Evolutionary conservation across 495 filamentous ascomycete genomes (phyloP), one percentile per base, ranked within the genome.

Genomic region (Neurospora hispaniola): DNA sequence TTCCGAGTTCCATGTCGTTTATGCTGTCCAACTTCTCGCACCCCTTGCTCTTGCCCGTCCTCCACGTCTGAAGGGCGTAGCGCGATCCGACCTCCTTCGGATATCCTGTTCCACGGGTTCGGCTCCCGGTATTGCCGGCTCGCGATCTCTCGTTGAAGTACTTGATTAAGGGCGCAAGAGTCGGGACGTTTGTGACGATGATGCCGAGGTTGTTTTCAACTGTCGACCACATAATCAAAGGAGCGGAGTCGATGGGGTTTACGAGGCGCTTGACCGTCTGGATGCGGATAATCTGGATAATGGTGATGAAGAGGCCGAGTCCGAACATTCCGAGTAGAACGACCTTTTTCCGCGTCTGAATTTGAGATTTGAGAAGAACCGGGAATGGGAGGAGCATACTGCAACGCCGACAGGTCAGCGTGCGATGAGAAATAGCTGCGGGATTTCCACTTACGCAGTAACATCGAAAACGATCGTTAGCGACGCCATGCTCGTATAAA

Each of bases 261-360:
- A 70, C 71, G 3, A 86, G 79, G 48, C 78, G 78, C 39, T 80
- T 82, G 66, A 88, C 79, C 35, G 78, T 85, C 74, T 86, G 82
- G 72, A 89, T 86, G 43, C 86, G 86, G 72, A 88, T 82, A 71
- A 87, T 83, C 74, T 88, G 85, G 72, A 86, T 87, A 71, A 84
- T 73, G 27, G 86, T 87, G 68, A 88, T 80, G 79, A 89, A 89
- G 72, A 86, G 80, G 69, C 84, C 85, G 20, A 88, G 80, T 27
- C 82, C 80, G 78, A 87, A 88, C 72, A 88, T 78, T 68, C 79
- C 80, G 23, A 80, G 77, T 2, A 88, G 80, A 48, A 85, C 76
- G 35, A 84, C 20, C 76, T 86, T 82, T 68, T 80, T 82, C 16
- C 79, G 79, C 16, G 69, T 71, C 23, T 77, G 80, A 42, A 88